These are phyloP conservation scores for Filosporella fistucella DNA, from an alignment of 495 filamentous ascomycete genomes.

Conservation along the genomic window DNA sequence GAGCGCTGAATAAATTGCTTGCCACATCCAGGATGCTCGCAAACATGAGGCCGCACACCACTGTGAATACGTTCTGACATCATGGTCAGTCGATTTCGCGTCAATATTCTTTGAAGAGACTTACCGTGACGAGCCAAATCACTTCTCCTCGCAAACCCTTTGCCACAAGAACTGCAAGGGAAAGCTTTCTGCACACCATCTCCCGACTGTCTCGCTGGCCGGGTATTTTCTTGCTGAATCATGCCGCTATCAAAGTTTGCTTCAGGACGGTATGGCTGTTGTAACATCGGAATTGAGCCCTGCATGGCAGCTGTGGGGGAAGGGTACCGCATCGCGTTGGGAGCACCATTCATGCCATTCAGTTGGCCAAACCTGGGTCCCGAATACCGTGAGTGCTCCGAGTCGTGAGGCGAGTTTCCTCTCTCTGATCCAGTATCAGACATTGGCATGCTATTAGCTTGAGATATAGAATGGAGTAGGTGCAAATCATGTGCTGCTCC, in stretches of 20 bases:
- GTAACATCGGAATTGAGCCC: conserved; percentile 52
- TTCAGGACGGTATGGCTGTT: conserved; percentile 41
- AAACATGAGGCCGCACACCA: conserved; percentile 86
- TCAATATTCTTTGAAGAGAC: conserved; percentile 20
- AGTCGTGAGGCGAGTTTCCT: conserved; percentile 63
- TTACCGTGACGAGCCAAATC: conserved; percentile 93
- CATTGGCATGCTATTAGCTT: conserved; percentile 39
- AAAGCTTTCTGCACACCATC: conserved; percentile 61
- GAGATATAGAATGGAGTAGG: conserved; percentile 51
- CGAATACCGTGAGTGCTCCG: conserved; percentile 59
- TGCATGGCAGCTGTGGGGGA: conserved; percentile 48
- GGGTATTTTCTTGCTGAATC: conserved; percentile 21
- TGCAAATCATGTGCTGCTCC: conserved; percentile 34
- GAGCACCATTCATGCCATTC: conserved; percentile 28
- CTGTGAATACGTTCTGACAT: conserved; percentile 87
- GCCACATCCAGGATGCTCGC: conserved; percentile 81
- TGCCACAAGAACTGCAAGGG: conserved; percentile 84
- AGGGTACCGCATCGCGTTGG: conserved; percentile 49
- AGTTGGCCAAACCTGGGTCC: conserved; percentile 25
- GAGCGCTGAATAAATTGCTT: conserved; percentile 98
- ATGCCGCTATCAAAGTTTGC: conserved; percentile 27
- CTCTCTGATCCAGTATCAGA: conserved; percentile 62
- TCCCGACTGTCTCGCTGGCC: conserved; percentile 13
- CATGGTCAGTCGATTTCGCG: conserved; percentile 22
- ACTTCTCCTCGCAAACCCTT: conserved; percentile 90